phyloP scores from a whole-genome alignment of 2,329 filamentous ascomycete genomes.

The Cercospora sp. region DNA sequence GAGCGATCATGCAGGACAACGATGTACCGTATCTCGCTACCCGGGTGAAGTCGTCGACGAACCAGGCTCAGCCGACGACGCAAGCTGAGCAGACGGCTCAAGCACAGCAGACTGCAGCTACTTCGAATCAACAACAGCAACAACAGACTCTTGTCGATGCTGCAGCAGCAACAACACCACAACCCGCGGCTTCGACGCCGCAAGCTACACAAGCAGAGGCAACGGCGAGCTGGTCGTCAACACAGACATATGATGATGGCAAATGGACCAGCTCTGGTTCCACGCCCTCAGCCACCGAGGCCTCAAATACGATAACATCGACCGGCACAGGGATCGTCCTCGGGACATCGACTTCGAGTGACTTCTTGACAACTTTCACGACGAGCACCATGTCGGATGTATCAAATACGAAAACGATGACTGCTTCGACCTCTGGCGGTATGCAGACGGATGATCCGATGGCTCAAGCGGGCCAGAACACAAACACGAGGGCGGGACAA shows the following conservation, averaged over 20 bases:
- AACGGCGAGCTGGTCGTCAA: background rate
- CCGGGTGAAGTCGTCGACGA: background rate
- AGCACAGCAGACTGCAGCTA: background rate
- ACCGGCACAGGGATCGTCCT: background rate
- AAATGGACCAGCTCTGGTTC: background rate
- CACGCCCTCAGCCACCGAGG: background rate
- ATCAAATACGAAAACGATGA: background rate
- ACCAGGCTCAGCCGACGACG: background rate
- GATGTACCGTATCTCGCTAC: constrained; percentile 1
- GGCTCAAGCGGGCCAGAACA: background rate
- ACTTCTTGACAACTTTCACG: background rate
- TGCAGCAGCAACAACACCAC: background rate
- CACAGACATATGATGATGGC: background rate
- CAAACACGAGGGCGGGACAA: constrained; percentile 4
- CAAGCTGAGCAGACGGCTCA: background rate
- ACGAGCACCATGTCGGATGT: background rate
- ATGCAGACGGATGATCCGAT: background rate
- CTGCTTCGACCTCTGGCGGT: background rate
- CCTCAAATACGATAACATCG: background rate
- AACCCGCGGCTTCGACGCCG: background rate
- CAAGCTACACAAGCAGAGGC: background rate
- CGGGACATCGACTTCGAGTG: background rate
- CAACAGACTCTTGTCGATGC: background rate
- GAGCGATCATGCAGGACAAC: background rate
- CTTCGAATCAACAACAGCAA: background rate